Evolutionary conservation across 768 basidiomycete genomes (phyloP).

Genomic region (Dentipellis fragilis): DNA sequence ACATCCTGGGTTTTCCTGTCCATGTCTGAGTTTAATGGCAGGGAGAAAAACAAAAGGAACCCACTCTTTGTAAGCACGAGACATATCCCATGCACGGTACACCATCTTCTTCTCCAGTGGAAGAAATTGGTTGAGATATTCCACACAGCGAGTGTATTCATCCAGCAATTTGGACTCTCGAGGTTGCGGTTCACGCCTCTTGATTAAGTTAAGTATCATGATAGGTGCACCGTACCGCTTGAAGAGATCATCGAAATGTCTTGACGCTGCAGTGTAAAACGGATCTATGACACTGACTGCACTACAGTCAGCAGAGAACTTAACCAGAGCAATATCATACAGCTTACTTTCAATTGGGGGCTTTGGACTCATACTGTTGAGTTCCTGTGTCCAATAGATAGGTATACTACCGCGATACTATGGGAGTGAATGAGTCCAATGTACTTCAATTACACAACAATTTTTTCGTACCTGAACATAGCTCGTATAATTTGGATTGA

Average conservation of each 20-base stretch:
- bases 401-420: slow-evolving; percentile 94
- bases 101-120: slow-evolving; percentile 79
- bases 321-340: background rate
- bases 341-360: slow-evolving; percentile 91
- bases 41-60: slow-evolving; percentile 13
- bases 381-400: slow-evolving; percentile 94
- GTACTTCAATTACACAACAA: background rate
- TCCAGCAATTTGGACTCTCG: slow-evolving; percentile 85
- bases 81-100: slow-evolving; percentile 96
- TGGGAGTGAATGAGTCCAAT: background rate
- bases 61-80: slow-evolving; percentile 89
- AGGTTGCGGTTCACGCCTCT: slow-evolving; percentile 66
- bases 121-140: slow-evolving; percentile 91
- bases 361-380: slow-evolving; percentile 78
- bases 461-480: slow-evolving; percentile 70
- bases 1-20: slow-evolving; percentile 89
- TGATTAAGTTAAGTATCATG: slow-evolving; percentile 90
- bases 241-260: slow-evolving; percentile 89
- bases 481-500: slow-evolving; percentile 84
- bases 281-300: slow-evolving; percentile 90
- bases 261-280: slow-evolving; percentile 86
- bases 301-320: background rate
- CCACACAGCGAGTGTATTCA: slow-evolving; percentile 87
- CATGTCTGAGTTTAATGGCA: background rate
- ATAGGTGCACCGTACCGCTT: slow-evolving; percentile 83